phyloP scores from a whole-genome alignment of 176 grass and related monocot species.

The Leersia perrieri region DNA sequence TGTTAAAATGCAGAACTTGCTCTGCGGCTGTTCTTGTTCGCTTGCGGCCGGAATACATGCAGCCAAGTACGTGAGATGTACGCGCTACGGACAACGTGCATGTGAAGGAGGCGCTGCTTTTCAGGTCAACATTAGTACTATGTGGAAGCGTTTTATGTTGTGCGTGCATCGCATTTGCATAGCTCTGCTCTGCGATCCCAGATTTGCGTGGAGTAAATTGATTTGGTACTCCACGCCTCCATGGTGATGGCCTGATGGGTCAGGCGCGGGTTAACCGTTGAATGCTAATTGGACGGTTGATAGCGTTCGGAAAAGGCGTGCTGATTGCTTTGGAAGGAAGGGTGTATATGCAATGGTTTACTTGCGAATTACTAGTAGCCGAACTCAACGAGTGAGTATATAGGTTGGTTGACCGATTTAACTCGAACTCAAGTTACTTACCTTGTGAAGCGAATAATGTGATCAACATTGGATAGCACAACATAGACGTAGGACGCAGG shows the following conservation, averaged over 20 bases:
- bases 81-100: slow-evolving; percentile 38
- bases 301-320: neutral
- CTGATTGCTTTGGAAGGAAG: neutral
- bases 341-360: neutral
- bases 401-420: slow-evolving; percentile 1
- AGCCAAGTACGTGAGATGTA: slow-evolving; percentile 40
- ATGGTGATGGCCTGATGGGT: too few relatives aligned
- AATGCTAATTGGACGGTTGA: neutral
- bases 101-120: slow-evolving; percentile 37
- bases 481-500: neutral
- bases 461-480: slow-evolving; percentile 29
- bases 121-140: slow-evolving; percentile 15
- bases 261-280: neutral
- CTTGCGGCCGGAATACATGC: slow-evolving; percentile 37
- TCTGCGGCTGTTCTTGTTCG: slow-evolving; percentile 26
- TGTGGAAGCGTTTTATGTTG: neutral
- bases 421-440: neutral
- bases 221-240: neutral
- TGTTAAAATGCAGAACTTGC: neutral
- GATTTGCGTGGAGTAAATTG: neutral
- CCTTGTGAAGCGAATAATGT: neutral
- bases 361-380: neutral
- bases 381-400: neutral
- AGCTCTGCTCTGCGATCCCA: neutral
- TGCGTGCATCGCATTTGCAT: neutral